A percentile compares a stretch with the other conserved stretches of the same genome.
These are phyloP conservation scores for Acacia crassicarpa DNA, from an alignment of 306 rosid species.

Conservation along the genomic window DNA sequence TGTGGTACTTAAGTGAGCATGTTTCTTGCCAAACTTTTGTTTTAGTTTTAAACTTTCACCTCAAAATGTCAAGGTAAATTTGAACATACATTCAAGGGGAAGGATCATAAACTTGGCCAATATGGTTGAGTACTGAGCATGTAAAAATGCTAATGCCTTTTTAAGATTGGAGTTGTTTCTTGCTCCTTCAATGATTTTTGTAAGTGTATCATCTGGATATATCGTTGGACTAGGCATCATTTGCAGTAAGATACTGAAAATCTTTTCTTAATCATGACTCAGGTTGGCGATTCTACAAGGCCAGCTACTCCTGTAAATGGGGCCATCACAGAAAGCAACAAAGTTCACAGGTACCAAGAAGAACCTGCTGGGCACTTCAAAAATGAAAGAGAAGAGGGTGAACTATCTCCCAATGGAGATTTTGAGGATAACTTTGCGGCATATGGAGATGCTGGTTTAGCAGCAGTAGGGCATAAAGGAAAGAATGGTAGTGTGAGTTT, in stretches of 20 bases:
- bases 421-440: conserved; percentile 88
- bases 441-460: conserved; percentile 60
- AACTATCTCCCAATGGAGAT: conserved; percentile 96
- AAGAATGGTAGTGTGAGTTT: conserved; percentile 52
- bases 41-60: background rate
- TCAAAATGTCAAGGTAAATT: background rate
- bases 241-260: conserved; percentile 9
- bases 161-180: background rate
- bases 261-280: conserved; percentile 25
- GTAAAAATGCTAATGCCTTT: background rate
- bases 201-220: background rate
- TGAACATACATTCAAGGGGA: background rate
- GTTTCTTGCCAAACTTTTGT: background rate
- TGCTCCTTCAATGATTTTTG: conserved; percentile 13
- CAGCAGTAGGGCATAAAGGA: conserved; percentile 43
- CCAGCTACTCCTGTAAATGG: conserved; percentile 65
- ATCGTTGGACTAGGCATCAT: conserved; percentile 6
- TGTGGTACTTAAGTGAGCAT: background rate
- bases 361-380: conserved; percentile 68
- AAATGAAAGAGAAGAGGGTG: conserved; percentile 97
- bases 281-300: conserved; percentile 82
- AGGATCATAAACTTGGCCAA: background rate
- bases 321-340: conserved; percentile 46
- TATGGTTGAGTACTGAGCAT: background rate
- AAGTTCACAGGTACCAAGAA: conserved; percentile 58